Conservation (phyloP, 2,329 filamentous ascomycete genomes). For the Chlorencoelia australis region DNA sequence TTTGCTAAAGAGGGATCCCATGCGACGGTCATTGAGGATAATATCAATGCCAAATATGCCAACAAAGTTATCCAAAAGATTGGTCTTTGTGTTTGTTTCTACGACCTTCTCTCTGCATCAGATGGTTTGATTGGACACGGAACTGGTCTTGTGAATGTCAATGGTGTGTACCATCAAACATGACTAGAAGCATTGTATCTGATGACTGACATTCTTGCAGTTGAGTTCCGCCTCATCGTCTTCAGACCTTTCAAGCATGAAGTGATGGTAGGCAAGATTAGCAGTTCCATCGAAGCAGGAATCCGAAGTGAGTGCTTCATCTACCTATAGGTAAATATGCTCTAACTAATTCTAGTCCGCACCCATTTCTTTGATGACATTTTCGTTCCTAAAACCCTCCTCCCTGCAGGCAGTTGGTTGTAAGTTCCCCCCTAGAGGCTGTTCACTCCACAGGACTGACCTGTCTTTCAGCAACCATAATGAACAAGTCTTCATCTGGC, state of each 20-base stretch:
- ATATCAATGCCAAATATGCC: slow-evolving; percentile 93
- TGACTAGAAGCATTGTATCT: too few relatives aligned
- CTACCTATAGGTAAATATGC: neutral
- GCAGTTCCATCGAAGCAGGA: slow-evolving; percentile 58
- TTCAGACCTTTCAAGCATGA: slow-evolving; percentile 96
- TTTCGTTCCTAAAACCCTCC: slow-evolving; percentile 61
- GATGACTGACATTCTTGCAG: slow-evolving; percentile 36
- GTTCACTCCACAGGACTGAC: neutral
- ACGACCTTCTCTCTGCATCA: slow-evolving; percentile 79
- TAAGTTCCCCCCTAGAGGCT: too few relatives aligned
- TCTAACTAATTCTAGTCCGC: slow-evolving; percentile 42
- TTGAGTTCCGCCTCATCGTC: slow-evolving; percentile 86
- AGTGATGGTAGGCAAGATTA: slow-evolving; percentile 77
- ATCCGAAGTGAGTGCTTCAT: slow-evolving; percentile 50
- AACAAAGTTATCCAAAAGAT: slow-evolving; percentile 94
- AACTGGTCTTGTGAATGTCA: slow-evolving; percentile 85
- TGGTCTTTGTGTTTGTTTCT: slow-evolving; percentile 86
- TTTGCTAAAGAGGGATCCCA: slow-evolving; percentile 74
- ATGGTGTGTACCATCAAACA: slow-evolving; percentile 58
- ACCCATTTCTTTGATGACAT: slow-evolving; percentile 95
- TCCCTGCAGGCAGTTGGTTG: slow-evolving; percentile 71
- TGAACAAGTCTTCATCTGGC: slow-evolving; percentile 80
- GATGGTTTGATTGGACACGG: slow-evolving; percentile 93
- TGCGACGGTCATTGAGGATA: slow-evolving; percentile 90
- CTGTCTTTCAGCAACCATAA: slow-evolving; percentile 47